These are phyloP conservation scores for Oryza meridionalis DNA, from an alignment of 176 grass and related monocot genomes.

Conservation along the genomic window DNA sequence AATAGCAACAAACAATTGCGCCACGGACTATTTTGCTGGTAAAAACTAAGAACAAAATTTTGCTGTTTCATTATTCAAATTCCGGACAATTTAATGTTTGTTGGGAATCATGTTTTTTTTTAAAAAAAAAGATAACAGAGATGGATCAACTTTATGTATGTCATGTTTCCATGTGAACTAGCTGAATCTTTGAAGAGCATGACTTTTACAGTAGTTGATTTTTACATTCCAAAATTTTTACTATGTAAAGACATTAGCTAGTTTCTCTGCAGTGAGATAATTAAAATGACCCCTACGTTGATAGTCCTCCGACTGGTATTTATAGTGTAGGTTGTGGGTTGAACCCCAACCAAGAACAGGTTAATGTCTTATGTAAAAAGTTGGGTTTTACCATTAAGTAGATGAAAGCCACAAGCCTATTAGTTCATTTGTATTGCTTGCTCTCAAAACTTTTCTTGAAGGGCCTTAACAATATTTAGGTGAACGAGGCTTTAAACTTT, in stretches of 20 bases:
- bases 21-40: too few species aligned
- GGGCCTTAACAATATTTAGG: slow-evolving; percentile 62
- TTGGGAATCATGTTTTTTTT: slow-evolving; percentile 24
- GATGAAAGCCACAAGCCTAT: background rate
- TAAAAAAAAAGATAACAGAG: background rate
- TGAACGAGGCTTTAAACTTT: slow-evolving; percentile 69
- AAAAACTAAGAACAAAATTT: background rate
- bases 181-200: background rate
- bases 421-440: background rate
- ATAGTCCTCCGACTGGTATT: slow-evolving; percentile 19
- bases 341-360: background rate
- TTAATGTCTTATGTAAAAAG: slow-evolving; percentile 2
- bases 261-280: slow-evolving; percentile 5
- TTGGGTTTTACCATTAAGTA: background rate
- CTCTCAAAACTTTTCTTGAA: slow-evolving; percentile 11
- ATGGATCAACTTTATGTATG: background rate
- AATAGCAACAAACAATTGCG: too few species aligned
- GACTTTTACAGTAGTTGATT: background rate
- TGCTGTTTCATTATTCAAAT: slow-evolving; percentile 28
- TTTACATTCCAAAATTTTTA: background rate
- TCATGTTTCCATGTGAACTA: slow-evolving; percentile 23
- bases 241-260: background rate
- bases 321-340: slow-evolving; percentile 14
- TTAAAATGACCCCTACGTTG: background rate
- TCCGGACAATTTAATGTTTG: slow-evolving; percentile 19